These are phyloP conservation scores for Austroboletus niveus DNA, from an alignment of 1,284 basidiomycete species.

Conservation along the genomic window DNA sequence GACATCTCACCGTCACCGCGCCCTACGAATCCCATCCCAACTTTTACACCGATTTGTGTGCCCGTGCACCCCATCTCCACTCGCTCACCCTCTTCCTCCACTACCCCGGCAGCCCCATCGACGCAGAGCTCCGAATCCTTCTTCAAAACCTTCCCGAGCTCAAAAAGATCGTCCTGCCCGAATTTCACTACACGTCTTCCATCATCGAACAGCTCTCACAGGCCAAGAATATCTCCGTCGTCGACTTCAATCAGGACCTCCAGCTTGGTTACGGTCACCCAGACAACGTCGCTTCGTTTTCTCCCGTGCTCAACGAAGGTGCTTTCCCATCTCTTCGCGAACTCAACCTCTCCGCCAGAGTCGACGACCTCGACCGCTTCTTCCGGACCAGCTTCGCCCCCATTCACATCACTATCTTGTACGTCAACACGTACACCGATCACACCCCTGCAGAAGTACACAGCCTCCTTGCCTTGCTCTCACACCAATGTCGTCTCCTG, in stretches of 20 bases:
- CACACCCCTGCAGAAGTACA: constrained; percentile 43
- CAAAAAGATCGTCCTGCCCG: constrained; percentile 48
- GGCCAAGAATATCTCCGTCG: constrained; percentile 40
- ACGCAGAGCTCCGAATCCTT: constrained; percentile 38
- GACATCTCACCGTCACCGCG: constrained; percentile 28
- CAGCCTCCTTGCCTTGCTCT: constrained; percentile 42
- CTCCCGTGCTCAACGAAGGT: constrained; percentile 43
- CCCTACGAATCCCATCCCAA: constrained; percentile 20
- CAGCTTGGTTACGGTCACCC: constrained; percentile 43
- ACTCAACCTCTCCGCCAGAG: constrained; percentile 44
- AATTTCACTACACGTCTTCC: constrained; percentile 46
- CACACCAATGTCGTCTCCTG: constrained; percentile 47
- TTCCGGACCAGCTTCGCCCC: constrained; percentile 46
- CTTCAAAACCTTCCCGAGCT: constrained; percentile 44
- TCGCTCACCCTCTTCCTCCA: constrained; percentile 43
- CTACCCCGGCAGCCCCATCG: constrained; percentile 37
- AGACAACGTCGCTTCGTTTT: constrained; percentile 42
- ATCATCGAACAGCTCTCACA: constrained; percentile 47
- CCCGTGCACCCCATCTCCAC: constrained; percentile 51
- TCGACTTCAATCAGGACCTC: constrained; percentile 50
- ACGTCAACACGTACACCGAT: constrained; percentile 44
- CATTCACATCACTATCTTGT: constrained; percentile 47
- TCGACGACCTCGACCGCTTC: constrained; percentile 47
- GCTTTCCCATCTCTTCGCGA: constrained; percentile 57
- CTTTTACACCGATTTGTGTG: constrained; percentile 49